Evolutionary conservation across 2,329 filamentous ascomycete species (phyloP), one percentile per base, ranked within the genome.

Genomic region (Colletotrichum lindemuthianum): DNA sequence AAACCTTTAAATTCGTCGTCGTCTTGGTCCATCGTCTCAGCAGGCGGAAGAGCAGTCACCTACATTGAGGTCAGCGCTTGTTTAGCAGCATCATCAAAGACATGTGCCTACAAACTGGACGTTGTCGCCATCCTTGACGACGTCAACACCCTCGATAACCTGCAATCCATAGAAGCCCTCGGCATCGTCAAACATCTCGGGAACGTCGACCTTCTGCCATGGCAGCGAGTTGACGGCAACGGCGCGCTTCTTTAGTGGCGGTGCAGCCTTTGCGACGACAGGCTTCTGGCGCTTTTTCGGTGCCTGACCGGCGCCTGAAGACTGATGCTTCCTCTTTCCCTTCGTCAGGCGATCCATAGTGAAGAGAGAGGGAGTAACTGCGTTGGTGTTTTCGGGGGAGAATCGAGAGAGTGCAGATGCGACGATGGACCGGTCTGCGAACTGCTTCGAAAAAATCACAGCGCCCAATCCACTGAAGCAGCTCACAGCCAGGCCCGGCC

Each of bases 91-190:
- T 15, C 1, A 3, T 5, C 11, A 1, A 15, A 32, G 2, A 8
- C 6, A 1, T 12, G 7, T 9, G 74, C 78, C 60, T 70, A 89
- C 79, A 76, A 90, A 90, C 71, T 85, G 81, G 34, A 90, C 77
- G 6, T 79, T 83, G 56, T 83, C 79, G 8, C 88, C 88, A 36
- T 90, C 83, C 67, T 85, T 87, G 45, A 97, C 81, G n/a, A 99
- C 84, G 36, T 97, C 92, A 1, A 99, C 92, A 55, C 92, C 93
- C 13, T 97, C 92, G 50, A 98, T 90, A 72, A 98, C 94, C 72
- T 99, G 93, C 2, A 99, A 80, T 0, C 92, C 93, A 71, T 90
- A 96, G 76, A 99, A 97, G 0, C 96, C 96, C 68, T 96, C 93
- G n/a, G 92, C 92, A 78, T 97, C 92, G 49, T 95, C 89, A 70